Evolutionary conservation across 495 filamentous ascomycete genomes (phyloP).

Genomic region (Filosporella fistucella): DNA sequence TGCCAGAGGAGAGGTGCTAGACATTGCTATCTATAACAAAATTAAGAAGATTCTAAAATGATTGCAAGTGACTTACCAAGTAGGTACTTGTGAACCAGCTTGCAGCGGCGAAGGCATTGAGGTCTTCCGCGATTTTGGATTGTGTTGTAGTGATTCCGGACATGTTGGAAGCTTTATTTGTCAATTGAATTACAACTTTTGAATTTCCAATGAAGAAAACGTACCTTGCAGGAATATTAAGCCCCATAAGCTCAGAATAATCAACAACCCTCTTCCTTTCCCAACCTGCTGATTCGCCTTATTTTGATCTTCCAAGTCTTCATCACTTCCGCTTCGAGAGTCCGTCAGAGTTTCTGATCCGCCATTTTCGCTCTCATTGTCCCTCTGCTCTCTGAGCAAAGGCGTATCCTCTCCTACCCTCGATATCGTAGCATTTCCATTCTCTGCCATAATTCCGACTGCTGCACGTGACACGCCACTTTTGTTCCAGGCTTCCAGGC

Average conservation of each 20-base stretch:
- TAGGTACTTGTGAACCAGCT: constrained; percentile 76
- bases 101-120: constrained; percentile 64
- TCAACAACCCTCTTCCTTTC: constrained; percentile 17
- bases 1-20: constrained; percentile 58
- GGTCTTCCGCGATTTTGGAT: constrained; percentile 63
- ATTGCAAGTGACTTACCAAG: constrained; percentile 24
- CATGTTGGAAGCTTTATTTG: constrained; percentile 59
- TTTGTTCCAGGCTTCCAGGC: too few relatives aligned
- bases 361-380: constrained; percentile 2
- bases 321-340: constrained; percentile 1
- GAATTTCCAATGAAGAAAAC: background rate
- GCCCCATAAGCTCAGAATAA: constrained; percentile 20
- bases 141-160: constrained; percentile 73
- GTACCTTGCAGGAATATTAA: constrained; percentile 26
- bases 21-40: constrained; percentile 55
- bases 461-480: too few relatives aligned
- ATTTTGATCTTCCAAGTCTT: constrained; percentile 8
- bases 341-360: constrained; percentile 11
- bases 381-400: constrained; percentile 13
- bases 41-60: background rate
- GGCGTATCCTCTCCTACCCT: constrained; percentile 20
- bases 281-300: constrained; percentile 22
- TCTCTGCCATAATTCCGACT: too few relatives aligned
- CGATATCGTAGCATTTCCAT: too few relatives aligned
- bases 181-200: background rate